These are phyloP conservation scores for Cordyceps cateniannulata DNA, from an alignment of 2,329 filamentous ascomycete species.

Conservation along the genomic window DNA sequence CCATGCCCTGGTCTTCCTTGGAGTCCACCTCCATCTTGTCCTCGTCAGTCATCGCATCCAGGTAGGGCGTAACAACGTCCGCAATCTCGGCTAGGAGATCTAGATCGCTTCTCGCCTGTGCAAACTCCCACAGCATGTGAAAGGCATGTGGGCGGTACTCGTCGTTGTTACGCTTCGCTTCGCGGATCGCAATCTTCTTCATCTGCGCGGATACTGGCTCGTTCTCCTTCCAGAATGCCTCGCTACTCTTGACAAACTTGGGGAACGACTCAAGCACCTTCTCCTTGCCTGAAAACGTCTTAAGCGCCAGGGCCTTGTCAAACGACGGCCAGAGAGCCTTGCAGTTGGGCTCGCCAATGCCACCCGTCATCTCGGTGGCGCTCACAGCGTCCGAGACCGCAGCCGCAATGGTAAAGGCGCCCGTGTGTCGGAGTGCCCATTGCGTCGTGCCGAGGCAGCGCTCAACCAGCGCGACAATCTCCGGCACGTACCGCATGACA, in stretches of 20 bases:
- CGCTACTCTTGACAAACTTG: slow-evolving; percentile 63
- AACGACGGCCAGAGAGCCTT: slow-evolving; percentile 72
- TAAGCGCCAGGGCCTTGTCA: slow-evolving; percentile 74
- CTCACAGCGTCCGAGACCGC: slow-evolving; percentile 59
- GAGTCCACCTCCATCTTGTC: slow-evolving; percentile 66
- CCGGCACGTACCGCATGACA: slow-evolving; percentile 74
- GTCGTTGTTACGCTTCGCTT: slow-evolving; percentile 89
- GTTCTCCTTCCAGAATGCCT: slow-evolving; percentile 50
- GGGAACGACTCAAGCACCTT: slow-evolving; percentile 74
- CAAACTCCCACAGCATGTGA: slow-evolving; percentile 63
- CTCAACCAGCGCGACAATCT: slow-evolving; percentile 67
- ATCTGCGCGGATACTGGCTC: slow-evolving; percentile 52
- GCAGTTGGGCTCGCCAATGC: slow-evolving; percentile 55
- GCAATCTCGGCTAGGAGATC: slow-evolving; percentile 64
- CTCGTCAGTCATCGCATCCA: slow-evolving; percentile 52
- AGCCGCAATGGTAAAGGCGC: slow-evolving; percentile 72
- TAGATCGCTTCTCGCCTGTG: slow-evolving; percentile 59
- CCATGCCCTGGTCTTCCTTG: slow-evolving; percentile 36
- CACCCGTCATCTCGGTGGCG: slow-evolving; percentile 48
- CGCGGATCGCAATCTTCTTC: slow-evolving; percentile 74
- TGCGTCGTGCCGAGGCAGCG: slow-evolving; percentile 69
- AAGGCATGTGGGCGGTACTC: slow-evolving; percentile 74
- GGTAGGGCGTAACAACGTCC: slow-evolving; percentile 53
- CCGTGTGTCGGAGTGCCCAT: slow-evolving; percentile 87
- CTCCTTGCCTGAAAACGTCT: slow-evolving; percentile 92